A percentile compares a stretch with the other conserved stretches of the same genome.
phyloP scores from a whole-genome alignment of 257 asterid genomes.

The Echium plantagineum region DNA sequence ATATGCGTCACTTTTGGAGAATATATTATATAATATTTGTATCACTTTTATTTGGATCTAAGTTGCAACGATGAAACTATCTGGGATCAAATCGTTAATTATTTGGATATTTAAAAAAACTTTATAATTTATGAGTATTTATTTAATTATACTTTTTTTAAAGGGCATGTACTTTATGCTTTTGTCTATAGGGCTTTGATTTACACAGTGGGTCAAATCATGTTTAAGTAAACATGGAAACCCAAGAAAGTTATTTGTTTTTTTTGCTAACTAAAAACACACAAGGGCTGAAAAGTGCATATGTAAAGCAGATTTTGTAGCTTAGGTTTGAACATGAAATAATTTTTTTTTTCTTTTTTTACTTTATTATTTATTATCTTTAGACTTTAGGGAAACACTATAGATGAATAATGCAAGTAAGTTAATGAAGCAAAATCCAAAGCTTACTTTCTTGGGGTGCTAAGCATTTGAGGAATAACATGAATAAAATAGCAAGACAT shows the following conservation, averaged over 20 bases:
- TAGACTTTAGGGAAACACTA: conserved; percentile 12
- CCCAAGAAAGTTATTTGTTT: conserved; percentile 7
- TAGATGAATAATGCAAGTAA: conserved; percentile 27
- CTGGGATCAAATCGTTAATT: no score
- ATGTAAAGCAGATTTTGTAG: background rate
- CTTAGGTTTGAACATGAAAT: background rate
- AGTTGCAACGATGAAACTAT: no score
- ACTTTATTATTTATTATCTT: background rate
- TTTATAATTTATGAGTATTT: no score
- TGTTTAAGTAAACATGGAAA: conserved; percentile 14
- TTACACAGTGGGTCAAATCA: background rate
- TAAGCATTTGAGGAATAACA: conserved; percentile 14
- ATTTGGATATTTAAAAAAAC: no score
- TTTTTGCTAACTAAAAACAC: background rate
- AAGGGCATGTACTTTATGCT: background rate
- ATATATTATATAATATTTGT: no score
- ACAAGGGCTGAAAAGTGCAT: background rate
- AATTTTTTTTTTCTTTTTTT: no score
- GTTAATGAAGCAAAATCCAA: conserved; percentile 11
- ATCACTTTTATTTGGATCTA: no score
- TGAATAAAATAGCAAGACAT: conserved; percentile 12
- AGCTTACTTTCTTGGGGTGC: conserved; percentile 13
- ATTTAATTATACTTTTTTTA: no score
- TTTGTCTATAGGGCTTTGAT: background rate
- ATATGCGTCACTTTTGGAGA: no score